Base-by-base conservation (phyloP, 2,329 filamentous ascomycete genomes). In the Verticillium nubilum region DNA sequence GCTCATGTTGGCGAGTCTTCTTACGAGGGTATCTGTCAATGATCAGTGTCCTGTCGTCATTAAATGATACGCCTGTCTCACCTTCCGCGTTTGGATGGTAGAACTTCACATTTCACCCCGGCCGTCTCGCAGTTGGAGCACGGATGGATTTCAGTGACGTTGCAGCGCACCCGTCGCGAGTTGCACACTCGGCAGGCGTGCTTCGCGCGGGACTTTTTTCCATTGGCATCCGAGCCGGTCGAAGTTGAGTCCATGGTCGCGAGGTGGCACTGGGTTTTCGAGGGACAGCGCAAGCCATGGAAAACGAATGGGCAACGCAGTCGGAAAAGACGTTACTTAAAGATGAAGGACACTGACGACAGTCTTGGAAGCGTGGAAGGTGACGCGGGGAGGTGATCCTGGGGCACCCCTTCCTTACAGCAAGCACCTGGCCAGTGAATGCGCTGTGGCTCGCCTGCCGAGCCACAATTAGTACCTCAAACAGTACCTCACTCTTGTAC, bases 141-240 rank as follows among this genome's bases (percentile, higher is more conserved):
- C 6, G 64, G 64, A n/a, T 58, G 59, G 50, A 60, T 59, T 35
- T 64, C 58, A 19, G 63, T 65, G 53, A 66, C 64, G 53, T 66
- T 60, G 54, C 64, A 66, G 29, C 63, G 63, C 4, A 66, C 59
- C 19, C 64, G 56, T 4, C 63, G 62, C n/a, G 61, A 59, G 58
- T 66, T 65, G 60, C 64, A 66, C 25, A 63, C 62, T n/a, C 33
- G 60, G 35, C 64, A 66, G n/a, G 64, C 64, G 17, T 66, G 64
- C 29, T 66, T 66, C 23, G 64, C 64, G 31, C 64, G 64, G 2
- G 61, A 47, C 23, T 60, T 63, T n/a, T 60, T 66, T 23, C 42
- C 23, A 19, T 52, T 27, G 59, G 52, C 50, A 47, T 58, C 4
- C 12, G 27, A 27, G 31, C 25, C 50, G 9, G 42, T 50, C 5